Evolutionary conservation across 2,329 filamentous ascomycete genomes (phyloP), one percentile per base, ranked within the genome.

Genomic region (Colletotrichum noveboracense): DNA sequence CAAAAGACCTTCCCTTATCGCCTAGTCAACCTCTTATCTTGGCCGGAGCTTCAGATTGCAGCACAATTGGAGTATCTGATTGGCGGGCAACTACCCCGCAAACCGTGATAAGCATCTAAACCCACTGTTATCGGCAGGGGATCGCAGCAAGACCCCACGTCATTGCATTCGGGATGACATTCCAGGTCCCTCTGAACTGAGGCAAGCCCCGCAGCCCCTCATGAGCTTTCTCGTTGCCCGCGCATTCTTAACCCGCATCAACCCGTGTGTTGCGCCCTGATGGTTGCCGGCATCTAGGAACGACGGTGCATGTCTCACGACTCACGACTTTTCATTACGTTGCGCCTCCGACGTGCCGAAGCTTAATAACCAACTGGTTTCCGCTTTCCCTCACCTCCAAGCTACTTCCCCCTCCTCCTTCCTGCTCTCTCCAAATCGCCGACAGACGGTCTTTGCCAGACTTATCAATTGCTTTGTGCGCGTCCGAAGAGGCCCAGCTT

Each of bases 201-300:
- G 28, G 30, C n/a, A 21, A 21, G 28, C 65, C 28, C 70, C 74
- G 58, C 58, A 64, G 58, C 74, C 74, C 74, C 70, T 74, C 70
- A 68, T 58, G 38, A 76, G 73, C 73, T 75, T 64, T 56, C 52
- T 64, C 48, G 36, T 56, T 32, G 66, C n/a, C 66, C 32, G 16
- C 32, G 55, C 70, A 32, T 73, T 73, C 73, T 75, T 75, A 75
- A 73, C 38, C 73, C 73, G 73, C 43, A 21, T 24, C 70, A 58
- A 75, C 73, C 73, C 73, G 73, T 48, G 21, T n/a, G 36, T 28
- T 70, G 60, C 64, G 55, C 43, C 43, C 60, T 58, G 61, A 30
- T 21, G 32, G 28, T 66, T 60, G 30, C 69, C 55, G 26, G 61
- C 28, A 61, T 71, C 52, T 34, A 43, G 61, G 71, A 62, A 71